Evolutionary conservation across 1,139 yeast genomes (phyloP).

Genomic region (Sugiyamaella novakii): DNA sequence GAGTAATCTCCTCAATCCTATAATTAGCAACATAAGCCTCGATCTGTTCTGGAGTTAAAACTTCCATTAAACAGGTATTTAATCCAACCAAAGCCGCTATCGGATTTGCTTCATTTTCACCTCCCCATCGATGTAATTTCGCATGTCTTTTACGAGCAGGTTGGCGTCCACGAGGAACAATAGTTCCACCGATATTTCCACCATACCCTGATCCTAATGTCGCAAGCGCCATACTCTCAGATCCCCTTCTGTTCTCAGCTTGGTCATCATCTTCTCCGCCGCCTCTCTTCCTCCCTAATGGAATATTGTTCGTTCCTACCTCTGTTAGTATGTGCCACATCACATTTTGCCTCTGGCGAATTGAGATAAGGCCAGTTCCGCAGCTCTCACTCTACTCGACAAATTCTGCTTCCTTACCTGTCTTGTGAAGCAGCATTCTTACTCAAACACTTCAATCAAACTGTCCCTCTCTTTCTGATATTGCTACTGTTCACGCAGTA

Average conservation of each 20-base stretch:
- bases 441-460: too few species aligned
- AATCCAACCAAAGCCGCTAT: conserved; percentile 39
- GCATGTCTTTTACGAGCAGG: conserved; percentile 18
- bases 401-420: too few species aligned
- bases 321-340: conserved; percentile 5
- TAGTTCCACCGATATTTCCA: conserved; percentile 13
- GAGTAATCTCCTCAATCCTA: conserved; percentile 76
- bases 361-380: too few species aligned
- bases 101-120: conserved; percentile 35
- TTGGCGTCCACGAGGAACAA: conserved; percentile 11
- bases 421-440: conserved; percentile 13
- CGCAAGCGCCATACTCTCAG: conserved; percentile 3
- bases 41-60: conserved; percentile 80
- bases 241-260: conserved; percentile 20
- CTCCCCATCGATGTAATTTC: conserved; percentile 42
- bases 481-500: too few species aligned
- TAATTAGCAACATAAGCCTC: conserved; percentile 76
- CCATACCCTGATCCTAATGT: conserved; percentile 9
- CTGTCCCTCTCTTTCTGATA: too few species aligned
- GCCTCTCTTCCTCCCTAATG: conserved; percentile 32
- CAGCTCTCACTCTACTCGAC: too few species aligned
- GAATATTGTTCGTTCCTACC: conserved; percentile 37
- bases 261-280: conserved; percentile 23
- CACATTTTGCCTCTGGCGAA: too few species aligned
- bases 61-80: conserved; percentile 51